Evolutionary conservation across 306 rosid genomes (phyloP).

Genomic region (Pyrus betulifolia): DNA sequence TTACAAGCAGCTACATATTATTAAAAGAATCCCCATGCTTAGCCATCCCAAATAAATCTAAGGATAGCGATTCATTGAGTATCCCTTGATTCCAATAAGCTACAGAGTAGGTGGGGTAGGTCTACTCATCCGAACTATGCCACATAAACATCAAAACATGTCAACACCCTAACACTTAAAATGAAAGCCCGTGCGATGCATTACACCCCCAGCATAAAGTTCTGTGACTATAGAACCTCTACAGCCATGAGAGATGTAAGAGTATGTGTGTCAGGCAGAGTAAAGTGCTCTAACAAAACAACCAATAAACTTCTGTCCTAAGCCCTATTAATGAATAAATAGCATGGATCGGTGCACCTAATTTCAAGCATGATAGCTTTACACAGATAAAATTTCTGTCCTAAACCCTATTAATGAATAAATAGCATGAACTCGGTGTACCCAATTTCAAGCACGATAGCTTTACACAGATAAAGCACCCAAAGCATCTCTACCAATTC

Average conservation of each 20-base stretch:
- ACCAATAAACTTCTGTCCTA: too few species aligned
- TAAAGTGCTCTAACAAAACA: not conserved
- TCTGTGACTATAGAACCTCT: not conserved
- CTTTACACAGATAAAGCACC: not conserved
- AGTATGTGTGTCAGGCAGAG: not conserved
- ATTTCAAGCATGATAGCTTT: not conserved
- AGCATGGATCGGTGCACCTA: too few species aligned
- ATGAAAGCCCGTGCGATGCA: not conserved
- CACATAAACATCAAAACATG: not conserved
- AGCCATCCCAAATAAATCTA: not conserved
- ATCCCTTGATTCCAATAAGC: not conserved
- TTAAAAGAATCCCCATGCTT: not conserved
- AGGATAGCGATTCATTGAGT: not conserved
- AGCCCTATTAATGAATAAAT: too few species aligned
- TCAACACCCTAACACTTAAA: not conserved
- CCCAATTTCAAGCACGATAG: not conserved
- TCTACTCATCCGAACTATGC: not conserved
- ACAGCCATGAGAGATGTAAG: not conserved
- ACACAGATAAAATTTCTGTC: not conserved
- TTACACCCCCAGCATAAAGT: not conserved
- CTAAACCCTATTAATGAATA: too few species aligned
- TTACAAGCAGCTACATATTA: not conserved
- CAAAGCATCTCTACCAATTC: not conserved
- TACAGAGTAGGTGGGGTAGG: not conserved
- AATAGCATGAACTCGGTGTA: not conserved